Base-by-base conservation (phyloP, 2,329 filamentous ascomycete genomes). In the Delphinella strobiligena region DNA sequence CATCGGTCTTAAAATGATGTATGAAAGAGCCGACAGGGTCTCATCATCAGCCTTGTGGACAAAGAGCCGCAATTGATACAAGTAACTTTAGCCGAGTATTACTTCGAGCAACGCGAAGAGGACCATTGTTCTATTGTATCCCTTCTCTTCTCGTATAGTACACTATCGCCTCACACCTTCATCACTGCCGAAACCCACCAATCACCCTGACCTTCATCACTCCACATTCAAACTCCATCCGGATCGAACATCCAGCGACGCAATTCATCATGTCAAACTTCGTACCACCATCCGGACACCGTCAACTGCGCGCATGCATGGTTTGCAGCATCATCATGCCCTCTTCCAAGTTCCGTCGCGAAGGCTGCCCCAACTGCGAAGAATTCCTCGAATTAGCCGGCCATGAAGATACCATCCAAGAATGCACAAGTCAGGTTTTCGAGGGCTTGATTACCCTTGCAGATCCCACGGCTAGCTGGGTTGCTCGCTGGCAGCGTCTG, bases 321-420 rank as follows among this genome's bases (percentile, higher is more conserved):
- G 86, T 96, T 51, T 98, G 91, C 75, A 89, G 86, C 40, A 82
- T 96, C 58, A 85, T 96, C 49, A 86, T 89, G 70, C 80, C 83
- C 29, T 34, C 47, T 22, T 56, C 89, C 82, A 81, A 84, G 61
- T 98, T 98, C 72, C 72, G 80, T 54, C 75, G 78, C 53, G 73
- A 83, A 56, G 91, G 91, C 50, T 98, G 91, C 59, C 91, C 91
- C 46, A 98, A 98, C 70, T 98, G 91, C 72, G 89, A 95, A 58
- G 78, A 83, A 36, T 84, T 94, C 61, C 80, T 98, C 43, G 80
- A 85, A 60, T 80, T 96, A 45, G 73, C 76, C 48, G 79, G 80
- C 58, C 82, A 80, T 49, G 53, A 47, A 44, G 91, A 98, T 45
- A 74, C 79, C 47, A 83, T 96, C 54, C 78, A 85, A 57, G 85